These are phyloP conservation scores for Trametes maxima DNA, from an alignment of 768 basidiomycete genomes.

Conservation along the genomic window DNA sequence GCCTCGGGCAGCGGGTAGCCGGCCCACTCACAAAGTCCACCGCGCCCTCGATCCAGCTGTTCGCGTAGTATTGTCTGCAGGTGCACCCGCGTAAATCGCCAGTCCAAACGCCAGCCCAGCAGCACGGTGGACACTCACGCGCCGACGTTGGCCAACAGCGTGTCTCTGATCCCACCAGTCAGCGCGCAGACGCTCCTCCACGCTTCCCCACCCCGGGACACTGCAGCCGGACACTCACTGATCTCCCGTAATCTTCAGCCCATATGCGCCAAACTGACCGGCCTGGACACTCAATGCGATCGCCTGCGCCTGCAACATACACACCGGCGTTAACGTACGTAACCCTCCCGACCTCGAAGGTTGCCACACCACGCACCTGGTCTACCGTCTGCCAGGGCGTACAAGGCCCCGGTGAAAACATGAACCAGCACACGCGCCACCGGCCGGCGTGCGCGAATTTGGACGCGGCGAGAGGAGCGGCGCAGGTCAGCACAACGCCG, in stretches of 20 bases:
- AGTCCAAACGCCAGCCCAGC: not conserved
- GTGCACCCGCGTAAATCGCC: not conserved
- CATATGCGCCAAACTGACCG: slow-evolving; percentile 26
- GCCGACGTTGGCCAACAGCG: slow-evolving; percentile 27
- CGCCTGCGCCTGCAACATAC: slow-evolving; percentile 21
- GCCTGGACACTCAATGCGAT: slow-evolving; percentile 29
- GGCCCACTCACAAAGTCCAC: slow-evolving; percentile 28
- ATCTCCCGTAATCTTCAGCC: slow-evolving; percentile 26
- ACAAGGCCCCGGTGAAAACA: not conserved
- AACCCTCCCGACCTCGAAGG: slow-evolving; percentile 9
- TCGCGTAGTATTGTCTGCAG: slow-evolving; percentile 27
- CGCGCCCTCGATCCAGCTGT: slow-evolving; percentile 30
- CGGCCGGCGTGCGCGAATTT: too few relatives aligned
- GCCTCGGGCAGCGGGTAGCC: not conserved
- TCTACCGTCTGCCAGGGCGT: slow-evolving; percentile 14
- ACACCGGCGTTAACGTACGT: not conserved
- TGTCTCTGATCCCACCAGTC: slow-evolving; percentile 20
- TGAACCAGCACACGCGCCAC: not conserved
- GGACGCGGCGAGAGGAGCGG: not conserved
- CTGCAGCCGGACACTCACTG: slow-evolving; percentile 13
- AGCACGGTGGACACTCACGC: slow-evolving; percentile 15
- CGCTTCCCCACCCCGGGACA: not conserved
- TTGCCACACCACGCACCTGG: slow-evolving; percentile 16
- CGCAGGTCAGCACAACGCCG: slow-evolving; percentile 1
- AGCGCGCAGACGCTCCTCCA: not conserved